Evolutionary conservation across 176 grass and related monocot species (phyloP).

Genomic region (Oryza brachyantha): DNA sequence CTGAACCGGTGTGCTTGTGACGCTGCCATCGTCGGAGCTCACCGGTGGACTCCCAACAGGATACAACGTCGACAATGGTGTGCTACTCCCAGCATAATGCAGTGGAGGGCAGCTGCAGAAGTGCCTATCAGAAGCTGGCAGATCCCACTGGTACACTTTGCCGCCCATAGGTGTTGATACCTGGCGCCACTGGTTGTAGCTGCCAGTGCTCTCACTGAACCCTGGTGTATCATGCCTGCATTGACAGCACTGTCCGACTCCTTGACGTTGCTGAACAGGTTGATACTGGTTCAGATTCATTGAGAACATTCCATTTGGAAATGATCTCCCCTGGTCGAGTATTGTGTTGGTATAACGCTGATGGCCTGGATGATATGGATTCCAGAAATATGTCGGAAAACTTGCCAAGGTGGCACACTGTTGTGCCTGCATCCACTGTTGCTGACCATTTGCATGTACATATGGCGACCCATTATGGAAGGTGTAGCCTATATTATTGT

Average conservation of each 20-base stretch:
- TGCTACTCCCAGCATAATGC: neutral
- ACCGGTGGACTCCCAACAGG: conserved; percentile 1
- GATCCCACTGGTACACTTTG: conserved; percentile 24
- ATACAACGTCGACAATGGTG: neutral
- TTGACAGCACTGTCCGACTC: neutral
- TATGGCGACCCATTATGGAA: conserved; percentile 1
- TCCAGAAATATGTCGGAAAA: conserved; percentile 1
- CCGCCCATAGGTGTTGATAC: neutral
- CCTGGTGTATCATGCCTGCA: neutral
- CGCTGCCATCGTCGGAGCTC: conserved; percentile 22
- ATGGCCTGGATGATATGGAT: neutral
- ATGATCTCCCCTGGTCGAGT: neutral
- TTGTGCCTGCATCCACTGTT: neutral
- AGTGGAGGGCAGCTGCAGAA: neutral
- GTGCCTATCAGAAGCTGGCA: neutral
- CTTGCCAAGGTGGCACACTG: neutral
- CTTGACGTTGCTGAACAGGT: neutral
- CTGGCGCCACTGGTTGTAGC: conserved; percentile 21
- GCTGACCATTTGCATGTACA: conserved; percentile 7
- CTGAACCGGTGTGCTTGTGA: conserved; percentile 16
- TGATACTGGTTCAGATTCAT: conserved; percentile 8
- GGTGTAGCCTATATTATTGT: neutral
- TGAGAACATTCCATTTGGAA: neutral
- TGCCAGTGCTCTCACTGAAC: neutral
- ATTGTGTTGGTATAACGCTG: conserved; percentile 4